These are phyloP conservation scores for Pseudonitzschia multiseries DNA, from an alignment of 108 stramenopile genomes.

Conservation along the genomic window DNA sequence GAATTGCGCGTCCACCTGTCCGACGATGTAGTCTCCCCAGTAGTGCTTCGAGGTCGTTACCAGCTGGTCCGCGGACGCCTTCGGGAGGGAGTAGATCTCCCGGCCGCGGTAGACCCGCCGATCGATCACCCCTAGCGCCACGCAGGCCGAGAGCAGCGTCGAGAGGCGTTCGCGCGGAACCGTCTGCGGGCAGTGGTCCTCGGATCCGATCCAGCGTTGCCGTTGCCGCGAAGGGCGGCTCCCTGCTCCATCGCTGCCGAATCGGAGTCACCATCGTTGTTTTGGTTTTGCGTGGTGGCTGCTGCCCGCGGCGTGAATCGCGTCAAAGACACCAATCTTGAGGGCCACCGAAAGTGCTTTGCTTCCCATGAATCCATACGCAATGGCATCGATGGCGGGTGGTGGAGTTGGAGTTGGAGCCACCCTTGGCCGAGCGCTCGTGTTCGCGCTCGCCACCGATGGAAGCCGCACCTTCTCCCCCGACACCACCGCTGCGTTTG, in stretches of 20 bases:
- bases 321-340: conserved; percentile 24
- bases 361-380: conserved; percentile 35
- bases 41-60: conserved; percentile 22
- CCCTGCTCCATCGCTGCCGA: background rate
- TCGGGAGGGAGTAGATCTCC: conserved; percentile 22
- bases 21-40: conserved; percentile 36
- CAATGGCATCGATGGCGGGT: conserved; percentile 24
- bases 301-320: conserved; percentile 3
- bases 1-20: conserved; percentile 34
- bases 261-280: background rate
- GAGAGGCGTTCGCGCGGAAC: conserved; percentile 20
- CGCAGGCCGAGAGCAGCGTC: conserved; percentile 28
- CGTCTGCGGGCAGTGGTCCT: background rate
- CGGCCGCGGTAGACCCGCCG: conserved; percentile 8
- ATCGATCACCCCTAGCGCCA: conserved; percentile 20
- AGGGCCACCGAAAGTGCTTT: conserved; percentile 23
- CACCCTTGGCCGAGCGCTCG: background rate
- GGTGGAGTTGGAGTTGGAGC: background rate
- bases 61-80: conserved; percentile 28
- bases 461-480: background rate
- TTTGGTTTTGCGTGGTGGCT: background rate
- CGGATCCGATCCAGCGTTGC: conserved; percentile 18
- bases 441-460: background rate
- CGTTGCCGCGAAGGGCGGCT: background rate
- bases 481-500: too few relatives aligned